phyloP scores from a whole-genome alignment of 176 grass and related monocot genomes.

The maize (Zea mays) region DNA sequence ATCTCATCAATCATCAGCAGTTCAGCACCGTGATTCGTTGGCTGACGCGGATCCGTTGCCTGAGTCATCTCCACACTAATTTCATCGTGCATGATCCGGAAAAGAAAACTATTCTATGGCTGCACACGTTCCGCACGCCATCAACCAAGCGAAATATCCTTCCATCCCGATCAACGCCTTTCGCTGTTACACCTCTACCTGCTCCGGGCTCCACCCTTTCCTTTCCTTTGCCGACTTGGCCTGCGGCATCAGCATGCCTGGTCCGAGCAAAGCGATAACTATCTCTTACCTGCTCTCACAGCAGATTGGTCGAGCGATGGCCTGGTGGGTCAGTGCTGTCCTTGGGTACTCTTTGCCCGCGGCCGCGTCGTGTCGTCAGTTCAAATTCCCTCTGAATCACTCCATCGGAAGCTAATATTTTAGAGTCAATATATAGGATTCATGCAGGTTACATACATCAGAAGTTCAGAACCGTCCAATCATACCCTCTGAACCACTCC shows the following conservation, averaged over 20 bases:
- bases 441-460: too few relatives aligned
- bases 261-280: slow-evolving; percentile 30
- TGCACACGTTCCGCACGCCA: not conserved
- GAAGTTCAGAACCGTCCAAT: too few relatives aligned
- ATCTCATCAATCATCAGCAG: slow-evolving; percentile 7
- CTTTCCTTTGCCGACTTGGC: slow-evolving; percentile 23
- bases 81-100: slow-evolving; percentile 19
- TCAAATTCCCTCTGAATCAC: not conserved
- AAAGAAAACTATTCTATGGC: not conserved
- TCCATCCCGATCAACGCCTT: not conserved
- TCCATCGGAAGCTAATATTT: too few relatives aligned
- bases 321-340: slow-evolving; percentile 23
- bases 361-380: slow-evolving; percentile 9
- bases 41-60: not conserved
- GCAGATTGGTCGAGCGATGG: not conserved
- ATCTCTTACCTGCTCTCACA: slow-evolving; percentile 40
- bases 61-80: slow-evolving; percentile 10
- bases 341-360: not conserved
- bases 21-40: too few relatives aligned
- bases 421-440: too few relatives aligned
- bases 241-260: slow-evolving; percentile 31
- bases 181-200: slow-evolving; percentile 28
- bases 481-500: not conserved
- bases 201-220: slow-evolving; percentile 28
- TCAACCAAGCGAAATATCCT: slow-evolving; percentile 14